Conservation (phyloP, 2,329 filamentous ascomycete species). For the Exophiala mesophila region DNA sequence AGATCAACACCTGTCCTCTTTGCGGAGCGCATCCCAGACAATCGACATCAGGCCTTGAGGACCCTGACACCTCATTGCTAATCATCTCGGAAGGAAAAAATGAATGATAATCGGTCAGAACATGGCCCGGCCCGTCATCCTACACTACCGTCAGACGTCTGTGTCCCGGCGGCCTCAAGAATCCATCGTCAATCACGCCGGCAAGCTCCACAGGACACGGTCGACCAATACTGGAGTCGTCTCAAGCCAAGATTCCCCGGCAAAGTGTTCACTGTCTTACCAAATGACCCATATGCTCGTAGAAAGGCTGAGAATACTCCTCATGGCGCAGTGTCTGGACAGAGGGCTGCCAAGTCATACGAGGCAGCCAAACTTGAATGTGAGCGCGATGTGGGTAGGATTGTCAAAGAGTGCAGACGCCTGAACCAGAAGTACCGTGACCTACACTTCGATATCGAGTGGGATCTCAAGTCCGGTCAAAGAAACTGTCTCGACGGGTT, state of each 20-base stretch:
- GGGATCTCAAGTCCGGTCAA: conserved; percentile 60
- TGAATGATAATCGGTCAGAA: too few relatives aligned
- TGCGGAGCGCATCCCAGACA: too few relatives aligned
- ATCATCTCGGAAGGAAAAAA: too few relatives aligned
- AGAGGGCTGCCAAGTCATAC: conserved; percentile 62
- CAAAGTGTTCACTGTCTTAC: conserved; percentile 67
- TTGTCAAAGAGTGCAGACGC: conserved; percentile 61
- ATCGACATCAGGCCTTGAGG: too few relatives aligned
- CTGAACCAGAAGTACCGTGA: conserved; percentile 84
- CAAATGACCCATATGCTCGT: conserved; percentile 61
- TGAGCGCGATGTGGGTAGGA: conserved; percentile 54
- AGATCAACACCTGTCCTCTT: too few relatives aligned
- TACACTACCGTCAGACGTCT: too few relatives aligned
- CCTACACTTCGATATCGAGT: conserved; percentile 79
- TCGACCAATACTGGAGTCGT: conserved; percentile 69
- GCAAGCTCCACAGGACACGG: conserved; percentile 56
- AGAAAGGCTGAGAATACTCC: conserved; percentile 54
- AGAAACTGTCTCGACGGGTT: conserved; percentile 51
- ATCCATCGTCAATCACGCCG: conserved; percentile 23
- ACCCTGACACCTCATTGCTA: too few relatives aligned
- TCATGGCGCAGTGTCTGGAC: conserved; percentile 49
- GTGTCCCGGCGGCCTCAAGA: too few relatives aligned
- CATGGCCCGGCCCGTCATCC: too few relatives aligned
- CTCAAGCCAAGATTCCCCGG: conserved; percentile 67
- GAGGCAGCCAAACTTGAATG: conserved; percentile 68